Conservation (phyloP, 1,139 yeast genomes). For the Debaryomyces nepalensis region DNA sequence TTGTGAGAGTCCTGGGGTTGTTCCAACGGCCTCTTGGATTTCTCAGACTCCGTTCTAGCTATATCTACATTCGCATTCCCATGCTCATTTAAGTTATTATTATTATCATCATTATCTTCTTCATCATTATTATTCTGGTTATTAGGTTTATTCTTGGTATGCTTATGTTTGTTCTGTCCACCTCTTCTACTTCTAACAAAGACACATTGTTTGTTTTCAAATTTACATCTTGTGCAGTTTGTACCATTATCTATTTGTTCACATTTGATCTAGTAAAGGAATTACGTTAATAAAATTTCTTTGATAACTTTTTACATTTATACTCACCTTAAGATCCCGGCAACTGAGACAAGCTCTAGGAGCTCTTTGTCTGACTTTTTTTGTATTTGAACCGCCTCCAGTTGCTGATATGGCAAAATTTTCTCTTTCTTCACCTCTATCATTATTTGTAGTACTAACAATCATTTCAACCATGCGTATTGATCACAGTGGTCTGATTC, state of each 20-base stretch:
- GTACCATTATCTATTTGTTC: constrained; percentile 7
- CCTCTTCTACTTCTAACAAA: constrained; percentile 10
- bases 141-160: constrained; percentile 2
- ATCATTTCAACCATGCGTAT: constrained; percentile 3
- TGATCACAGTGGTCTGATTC: constrained; percentile 1
- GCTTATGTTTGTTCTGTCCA: constrained; percentile 8
- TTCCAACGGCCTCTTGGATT: constrained; percentile 2
- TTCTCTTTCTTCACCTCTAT: constrained; percentile 7
- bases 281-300: constrained; percentile 4
- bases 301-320: constrained; percentile 1
- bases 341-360: constrained; percentile 8
- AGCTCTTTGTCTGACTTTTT: constrained; percentile 8
- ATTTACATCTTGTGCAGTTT: constrained; percentile 4
- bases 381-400: constrained; percentile 2
- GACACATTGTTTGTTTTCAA: constrained; percentile 5
- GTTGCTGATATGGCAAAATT: constrained; percentile 1
- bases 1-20: constrained; percentile 6
- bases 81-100: not conserved
- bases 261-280: constrained; percentile 5
- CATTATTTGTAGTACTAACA: not conserved
- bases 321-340: constrained; percentile 8
- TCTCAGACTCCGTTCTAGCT: not conserved
- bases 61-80: not conserved
- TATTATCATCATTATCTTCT: not conserved
- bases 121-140: constrained; percentile 1